A percentile compares a stretch with the other conserved stretches of the same genome.
Conservation (phyloP, 2,329 filamentous ascomycete genomes). For the Fusarium sp. region DNA sequence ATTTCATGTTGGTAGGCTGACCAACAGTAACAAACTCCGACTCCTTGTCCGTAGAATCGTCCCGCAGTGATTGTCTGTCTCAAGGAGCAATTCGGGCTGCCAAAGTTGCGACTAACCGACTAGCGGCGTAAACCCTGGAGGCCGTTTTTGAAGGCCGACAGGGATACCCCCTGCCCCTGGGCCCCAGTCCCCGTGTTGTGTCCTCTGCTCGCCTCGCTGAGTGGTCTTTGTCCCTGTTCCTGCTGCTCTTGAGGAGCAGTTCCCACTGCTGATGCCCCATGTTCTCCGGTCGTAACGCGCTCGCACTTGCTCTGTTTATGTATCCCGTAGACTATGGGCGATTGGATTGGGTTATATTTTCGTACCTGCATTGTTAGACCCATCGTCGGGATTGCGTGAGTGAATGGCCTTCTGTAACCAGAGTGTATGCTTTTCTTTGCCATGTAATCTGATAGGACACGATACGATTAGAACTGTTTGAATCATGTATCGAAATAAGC, state of each 20-base stretch:
- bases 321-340: neutral
- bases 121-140: slow-evolving; percentile 30
- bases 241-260: slow-evolving; percentile 25
- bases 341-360: slow-evolving; percentile 13
- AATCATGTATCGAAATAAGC: slow-evolving; percentile 14
- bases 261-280: slow-evolving; percentile 27
- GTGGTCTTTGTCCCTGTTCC: slow-evolving; percentile 11
- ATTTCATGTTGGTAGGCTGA: neutral
- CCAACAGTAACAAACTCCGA: neutral
- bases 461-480: neutral
- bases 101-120: slow-evolving; percentile 16
- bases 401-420: neutral
- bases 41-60: neutral
- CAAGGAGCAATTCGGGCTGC: slow-evolving; percentile 26
- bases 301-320: slow-evolving; percentile 12
- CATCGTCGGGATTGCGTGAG: slow-evolving; percentile 17
- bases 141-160: slow-evolving; percentile 36
- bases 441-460: neutral
- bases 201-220: slow-evolving; percentile 29
- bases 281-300: slow-evolving; percentile 17
- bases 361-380: slow-evolving; percentile 36
- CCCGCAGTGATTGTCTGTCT: neutral
- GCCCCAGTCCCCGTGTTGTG: slow-evolving; percentile 17
- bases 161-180: slow-evolving; percentile 5
- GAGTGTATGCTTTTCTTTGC: neutral